Evolutionary conservation across 495 filamentous ascomycete genomes (phyloP).

Genomic region (Viridothelium virens): DNA sequence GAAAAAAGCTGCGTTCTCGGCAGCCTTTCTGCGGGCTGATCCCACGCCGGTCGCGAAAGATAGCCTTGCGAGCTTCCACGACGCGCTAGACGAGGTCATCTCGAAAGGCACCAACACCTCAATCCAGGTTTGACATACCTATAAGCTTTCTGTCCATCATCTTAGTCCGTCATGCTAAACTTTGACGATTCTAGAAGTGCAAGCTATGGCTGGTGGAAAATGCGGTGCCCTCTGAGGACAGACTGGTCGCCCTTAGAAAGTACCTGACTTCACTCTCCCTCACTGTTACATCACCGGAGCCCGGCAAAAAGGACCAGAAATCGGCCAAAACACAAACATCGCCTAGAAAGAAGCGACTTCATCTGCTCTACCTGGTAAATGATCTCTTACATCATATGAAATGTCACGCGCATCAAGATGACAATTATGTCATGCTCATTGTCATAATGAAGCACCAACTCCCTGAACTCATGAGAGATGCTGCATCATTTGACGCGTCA

Average conservation of each 20-base stretch:
- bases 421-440: slow-evolving; percentile 47
- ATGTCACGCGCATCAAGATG: slow-evolving; percentile 43
- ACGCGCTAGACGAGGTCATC: slow-evolving; percentile 56
- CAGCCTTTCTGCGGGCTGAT: slow-evolving; percentile 67
- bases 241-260: slow-evolving; percentile 62
- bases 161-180: slow-evolving; percentile 52
- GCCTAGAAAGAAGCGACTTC: slow-evolving; percentile 60
- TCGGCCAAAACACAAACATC: slow-evolving; percentile 31
- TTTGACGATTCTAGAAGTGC: slow-evolving; percentile 55
- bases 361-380: slow-evolving; percentile 75
- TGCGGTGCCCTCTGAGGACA: slow-evolving; percentile 58
- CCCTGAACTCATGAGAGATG: slow-evolving; percentile 51
- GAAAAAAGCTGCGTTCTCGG: slow-evolving; percentile 65
- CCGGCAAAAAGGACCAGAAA: slow-evolving; percentile 21
- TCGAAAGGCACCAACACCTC: slow-evolving; percentile 70
- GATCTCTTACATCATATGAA: slow-evolving; percentile 77
- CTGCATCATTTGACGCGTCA: slow-evolving; percentile 50
- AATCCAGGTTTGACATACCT: slow-evolving; percentile 77
- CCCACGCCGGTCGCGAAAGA: slow-evolving; percentile 60
- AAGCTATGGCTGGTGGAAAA: slow-evolving; percentile 76
- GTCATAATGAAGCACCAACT: slow-evolving; percentile 54
- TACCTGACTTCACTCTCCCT: slow-evolving; percentile 63
- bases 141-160: slow-evolving; percentile 31
- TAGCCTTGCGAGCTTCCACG: slow-evolving; percentile 65
- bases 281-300: slow-evolving; percentile 42